A percentile compares a stretch with the other conserved stretches of the same genome.
Conservation (phyloP, 495 filamentous ascomycete species). For the Xylona heveae region DNA sequence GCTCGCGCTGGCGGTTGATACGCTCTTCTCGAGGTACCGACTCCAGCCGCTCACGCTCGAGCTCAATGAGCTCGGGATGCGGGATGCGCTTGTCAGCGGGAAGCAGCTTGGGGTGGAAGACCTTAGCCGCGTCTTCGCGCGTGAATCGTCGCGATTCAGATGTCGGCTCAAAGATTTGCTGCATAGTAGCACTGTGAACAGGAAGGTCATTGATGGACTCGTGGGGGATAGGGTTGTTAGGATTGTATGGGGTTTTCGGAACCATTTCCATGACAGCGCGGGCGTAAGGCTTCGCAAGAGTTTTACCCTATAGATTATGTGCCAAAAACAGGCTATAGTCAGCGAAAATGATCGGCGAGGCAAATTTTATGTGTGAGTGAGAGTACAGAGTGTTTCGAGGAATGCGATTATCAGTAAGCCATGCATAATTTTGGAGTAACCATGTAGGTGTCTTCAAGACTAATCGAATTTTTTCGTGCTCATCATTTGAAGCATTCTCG, state of each 20-base stretch:
- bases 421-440: conserved; percentile 27
- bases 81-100: conserved; percentile 74
- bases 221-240: conserved; percentile 23
- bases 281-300: conserved; percentile 52
- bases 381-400: conserved; percentile 24
- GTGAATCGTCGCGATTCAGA: conserved; percentile 83
- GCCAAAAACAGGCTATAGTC: conserved; percentile 3
- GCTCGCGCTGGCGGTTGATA: conserved; percentile 18
- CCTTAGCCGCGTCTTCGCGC: conserved; percentile 68
- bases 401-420: conserved; percentile 5
- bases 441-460: conserved; percentile 85
- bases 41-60: conserved; percentile 28
- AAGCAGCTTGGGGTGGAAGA: conserved; percentile 52
- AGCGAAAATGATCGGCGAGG: conserved; percentile 5
- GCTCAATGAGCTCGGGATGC: conserved; percentile 58
- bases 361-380: background rate
- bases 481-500: conserved; percentile 39
- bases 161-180: conserved; percentile 76
- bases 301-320: conserved; percentile 38
- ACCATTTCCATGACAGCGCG: conserved; percentile 64
- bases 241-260: conserved; percentile 24
- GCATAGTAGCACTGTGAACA: conserved; percentile 5
- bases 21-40: conserved; percentile 17
- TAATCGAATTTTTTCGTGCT: conserved; percentile 77
- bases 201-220: conserved; percentile 7